Conservation (phyloP, 2,329 filamentous ascomycete species). For the Venturia pyrina region DNA sequence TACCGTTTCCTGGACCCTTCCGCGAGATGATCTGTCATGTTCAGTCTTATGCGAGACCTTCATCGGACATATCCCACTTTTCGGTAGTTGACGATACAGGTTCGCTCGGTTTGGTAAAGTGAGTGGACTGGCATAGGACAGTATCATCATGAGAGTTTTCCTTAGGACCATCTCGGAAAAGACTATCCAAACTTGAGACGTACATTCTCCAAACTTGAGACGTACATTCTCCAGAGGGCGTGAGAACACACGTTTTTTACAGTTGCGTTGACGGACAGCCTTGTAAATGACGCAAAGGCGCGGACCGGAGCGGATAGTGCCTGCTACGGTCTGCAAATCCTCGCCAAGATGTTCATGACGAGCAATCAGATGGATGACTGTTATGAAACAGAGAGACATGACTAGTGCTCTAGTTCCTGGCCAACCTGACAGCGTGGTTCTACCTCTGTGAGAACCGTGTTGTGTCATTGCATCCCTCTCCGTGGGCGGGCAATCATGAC, state of each 20-base stretch:
- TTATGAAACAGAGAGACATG: neutral
- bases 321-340: neutral
- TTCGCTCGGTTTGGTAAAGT: neutral
- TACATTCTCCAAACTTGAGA: neutral
- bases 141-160: neutral
- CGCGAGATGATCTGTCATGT: neutral
- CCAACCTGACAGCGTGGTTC: neutral
- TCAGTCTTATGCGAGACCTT: neutral
- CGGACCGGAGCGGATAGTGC: neutral
- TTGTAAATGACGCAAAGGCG: neutral
- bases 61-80: too few relatives aligned
- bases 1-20: neutral
- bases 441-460: neutral
- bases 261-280: neutral
- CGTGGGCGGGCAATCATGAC: neutral
- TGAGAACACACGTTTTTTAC: neutral
- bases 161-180: neutral
- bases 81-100: too few relatives aligned
- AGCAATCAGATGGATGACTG: neutral
- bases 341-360: neutral
- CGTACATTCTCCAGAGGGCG: neutral
- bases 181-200: too few relatives aligned
- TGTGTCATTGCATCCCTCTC: neutral
- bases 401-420: neutral
- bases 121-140: neutral